Evolutionary conservation across 1,139 yeast species (phyloP).

Genomic region (Yamadazyma atmosphaerica): DNA sequence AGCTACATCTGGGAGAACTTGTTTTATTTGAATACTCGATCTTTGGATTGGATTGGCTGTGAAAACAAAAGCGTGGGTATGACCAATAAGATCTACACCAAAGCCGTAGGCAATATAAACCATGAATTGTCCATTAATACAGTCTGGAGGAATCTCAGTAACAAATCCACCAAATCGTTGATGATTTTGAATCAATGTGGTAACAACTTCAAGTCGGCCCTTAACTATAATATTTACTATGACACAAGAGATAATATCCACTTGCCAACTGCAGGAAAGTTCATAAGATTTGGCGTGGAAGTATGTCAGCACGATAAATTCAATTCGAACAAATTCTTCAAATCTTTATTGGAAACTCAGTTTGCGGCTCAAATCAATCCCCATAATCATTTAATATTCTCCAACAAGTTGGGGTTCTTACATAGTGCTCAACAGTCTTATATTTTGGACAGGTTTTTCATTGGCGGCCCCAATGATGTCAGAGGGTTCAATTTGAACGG

Average conservation of each 20-base stretch:
- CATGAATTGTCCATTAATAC: slow-evolving; percentile 69
- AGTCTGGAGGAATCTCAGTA: slow-evolving; percentile 59
- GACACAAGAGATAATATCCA: slow-evolving; percentile 60
- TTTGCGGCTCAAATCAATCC: slow-evolving; percentile 28
- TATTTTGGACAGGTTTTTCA: slow-evolving; percentile 59
- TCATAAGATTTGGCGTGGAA: slow-evolving; percentile 58
- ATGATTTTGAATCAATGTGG: slow-evolving; percentile 53
- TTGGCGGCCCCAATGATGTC: slow-evolving; percentile 81
- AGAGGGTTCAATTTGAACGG: slow-evolving; percentile 78
- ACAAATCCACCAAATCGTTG: slow-evolving; percentile 36
- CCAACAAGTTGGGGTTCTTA: slow-evolving; percentile 55
- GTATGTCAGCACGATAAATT: slow-evolving; percentile 44
- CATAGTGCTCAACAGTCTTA: slow-evolving; percentile 35
- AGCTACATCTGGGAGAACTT: slow-evolving; percentile 56
- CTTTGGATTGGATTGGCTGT: slow-evolving; percentile 60
- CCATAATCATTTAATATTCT: slow-evolving; percentile 37
- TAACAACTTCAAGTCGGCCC: slow-evolving; percentile 56
- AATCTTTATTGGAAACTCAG: slow-evolving; percentile 50
- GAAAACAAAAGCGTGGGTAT: slow-evolving; percentile 64
- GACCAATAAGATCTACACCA: slow-evolving; percentile 49
- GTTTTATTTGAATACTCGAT: slow-evolving; percentile 57
- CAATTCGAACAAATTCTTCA: slow-evolving; percentile 36
- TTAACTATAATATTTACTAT: slow-evolving; percentile 49
- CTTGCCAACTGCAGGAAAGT: slow-evolving; percentile 60
- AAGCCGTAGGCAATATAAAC: slow-evolving; percentile 26